Conservation (phyloP, 441 rosid genomes). For the Syzygium syzygioides region DNA sequence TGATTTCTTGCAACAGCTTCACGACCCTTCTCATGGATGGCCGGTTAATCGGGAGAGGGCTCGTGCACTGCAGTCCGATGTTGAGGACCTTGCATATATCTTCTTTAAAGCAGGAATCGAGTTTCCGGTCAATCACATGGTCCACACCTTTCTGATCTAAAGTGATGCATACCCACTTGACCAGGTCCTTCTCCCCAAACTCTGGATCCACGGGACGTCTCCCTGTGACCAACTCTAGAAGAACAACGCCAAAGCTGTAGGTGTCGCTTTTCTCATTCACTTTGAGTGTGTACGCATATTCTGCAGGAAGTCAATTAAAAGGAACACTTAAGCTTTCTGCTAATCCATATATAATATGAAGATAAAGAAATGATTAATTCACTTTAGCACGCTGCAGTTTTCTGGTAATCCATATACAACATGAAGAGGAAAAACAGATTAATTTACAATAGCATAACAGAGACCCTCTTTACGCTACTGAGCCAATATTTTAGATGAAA, state of each 20-base stretch:
- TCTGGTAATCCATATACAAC: not conserved
- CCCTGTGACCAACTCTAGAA: conserved; percentile 87
- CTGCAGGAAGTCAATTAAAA: conserved; percentile 30
- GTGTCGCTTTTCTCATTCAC: conserved; percentile 99
- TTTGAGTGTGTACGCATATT: conserved; percentile 87
- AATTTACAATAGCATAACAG: not conserved
- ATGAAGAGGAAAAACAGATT: not conserved
- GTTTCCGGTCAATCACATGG: conserved; percentile 68
- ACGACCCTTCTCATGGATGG: conserved; percentile 94
- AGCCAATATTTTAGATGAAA: not conserved
- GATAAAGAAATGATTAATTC: not conserved
- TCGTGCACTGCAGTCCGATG: conserved; percentile 79
- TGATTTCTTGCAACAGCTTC: conserved; percentile 76
- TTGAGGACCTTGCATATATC: conserved; percentile 79
- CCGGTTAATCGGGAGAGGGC: conserved; percentile 84
- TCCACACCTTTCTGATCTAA: conserved; percentile 78
- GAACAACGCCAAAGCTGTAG: conserved; percentile 94
- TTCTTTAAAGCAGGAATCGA: conserved; percentile 72
- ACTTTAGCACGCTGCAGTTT: not conserved
- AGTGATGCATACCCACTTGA: conserved; percentile 85
- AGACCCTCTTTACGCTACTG: not conserved
- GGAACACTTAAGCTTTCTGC: not conserved
- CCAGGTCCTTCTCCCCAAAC: conserved; percentile 82
- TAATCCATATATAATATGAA: not conserved
- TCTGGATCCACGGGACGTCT: conserved; percentile 74